Percentiles rank a stretch among this genome's conserved stretches.
These are phyloP conservation scores for Penicillium cinerascens DNA, from an alignment of 495 filamentous ascomycete species.

Conservation along the genomic window DNA sequence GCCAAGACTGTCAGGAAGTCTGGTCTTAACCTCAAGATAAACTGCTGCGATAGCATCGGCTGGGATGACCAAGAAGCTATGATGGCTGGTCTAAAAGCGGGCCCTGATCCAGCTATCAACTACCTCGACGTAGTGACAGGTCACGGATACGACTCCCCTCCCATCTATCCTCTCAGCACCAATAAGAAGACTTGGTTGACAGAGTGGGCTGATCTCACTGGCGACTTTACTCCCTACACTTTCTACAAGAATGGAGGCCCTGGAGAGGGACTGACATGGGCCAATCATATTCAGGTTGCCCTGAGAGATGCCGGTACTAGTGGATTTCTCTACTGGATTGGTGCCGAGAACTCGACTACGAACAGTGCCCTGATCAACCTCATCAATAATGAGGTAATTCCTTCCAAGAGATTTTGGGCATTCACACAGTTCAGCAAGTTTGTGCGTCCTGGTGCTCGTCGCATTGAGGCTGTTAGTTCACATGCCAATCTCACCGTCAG, in stretches of 20 bases:
- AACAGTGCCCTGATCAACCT: constrained; percentile 4
- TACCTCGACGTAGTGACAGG: background rate
- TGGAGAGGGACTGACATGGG: constrained; percentile 56
- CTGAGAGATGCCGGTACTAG: constrained; percentile 38
- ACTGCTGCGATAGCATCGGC: constrained; percentile 3
- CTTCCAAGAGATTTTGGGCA: constrained; percentile 1
- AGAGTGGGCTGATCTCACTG: constrained; percentile 49
- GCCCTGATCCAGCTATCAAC: background rate
- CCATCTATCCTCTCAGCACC: background rate
- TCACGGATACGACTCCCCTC: background rate
- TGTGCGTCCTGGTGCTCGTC: constrained; percentile 1
- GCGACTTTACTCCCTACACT: constrained; percentile 34
- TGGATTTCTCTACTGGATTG: constrained; percentile 54
- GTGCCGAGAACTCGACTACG: constrained; percentile 10
- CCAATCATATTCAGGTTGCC: constrained; percentile 43
- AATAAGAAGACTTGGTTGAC: constrained; percentile 46
- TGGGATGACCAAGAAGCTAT: constrained; percentile 2
- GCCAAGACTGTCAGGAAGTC: constrained; percentile 22
- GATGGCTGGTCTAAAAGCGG: background rate
- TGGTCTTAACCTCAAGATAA: background rate
- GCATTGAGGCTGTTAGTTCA: background rate
- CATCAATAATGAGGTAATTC: background rate
- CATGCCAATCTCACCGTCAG: background rate
- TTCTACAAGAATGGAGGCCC: constrained; percentile 36
- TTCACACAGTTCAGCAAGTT: constrained; percentile 1